Evolutionary conservation across 805 yeast genomes (phyloP).

Genomic region (Teunomyces funiuensis): DNA sequence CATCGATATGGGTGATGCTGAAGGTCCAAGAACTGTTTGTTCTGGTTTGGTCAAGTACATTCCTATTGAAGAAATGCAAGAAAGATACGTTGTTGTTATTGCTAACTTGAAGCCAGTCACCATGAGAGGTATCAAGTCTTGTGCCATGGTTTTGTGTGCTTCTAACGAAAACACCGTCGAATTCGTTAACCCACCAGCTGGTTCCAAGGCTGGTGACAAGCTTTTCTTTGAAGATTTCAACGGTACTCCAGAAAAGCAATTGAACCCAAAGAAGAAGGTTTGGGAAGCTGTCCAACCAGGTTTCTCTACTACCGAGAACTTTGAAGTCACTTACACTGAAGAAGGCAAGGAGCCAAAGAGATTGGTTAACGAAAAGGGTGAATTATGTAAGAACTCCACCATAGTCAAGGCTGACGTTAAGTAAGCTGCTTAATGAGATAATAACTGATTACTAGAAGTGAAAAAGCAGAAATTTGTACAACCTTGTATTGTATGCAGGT

Average conservation of each 20-base stretch:
- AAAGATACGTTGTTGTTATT: constrained; percentile 84
- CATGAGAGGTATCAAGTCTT: constrained; percentile 95
- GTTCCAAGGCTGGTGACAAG: constrained; percentile 93
- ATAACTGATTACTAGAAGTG: background rate
- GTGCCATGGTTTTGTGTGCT: constrained; percentile 96
- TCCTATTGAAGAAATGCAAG: constrained; percentile 93
- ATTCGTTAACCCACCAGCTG: constrained; percentile 92
- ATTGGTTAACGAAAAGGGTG: constrained; percentile 79
- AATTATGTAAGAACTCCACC: constrained; percentile 69
- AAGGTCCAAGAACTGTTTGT: constrained; percentile 97
- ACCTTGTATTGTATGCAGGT: too few relatives aligned
- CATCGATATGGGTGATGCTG: constrained; percentile 93
- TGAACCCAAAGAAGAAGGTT: constrained; percentile 97
- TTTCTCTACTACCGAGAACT: constrained; percentile 74
- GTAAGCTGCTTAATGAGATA: constrained; percentile 29
- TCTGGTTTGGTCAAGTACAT: constrained; percentile 91
- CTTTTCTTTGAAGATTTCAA: constrained; percentile 90
- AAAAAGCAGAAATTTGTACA: too few relatives aligned
- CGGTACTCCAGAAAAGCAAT: constrained; percentile 83
- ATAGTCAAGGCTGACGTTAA: constrained; percentile 79
- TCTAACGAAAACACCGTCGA: constrained; percentile 76
- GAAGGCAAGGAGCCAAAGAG: constrained; percentile 73
- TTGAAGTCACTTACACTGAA: constrained; percentile 77
- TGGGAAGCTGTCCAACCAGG: constrained; percentile 95
- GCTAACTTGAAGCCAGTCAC: constrained; percentile 97